Evolutionary conservation across 2,329 filamentous ascomycete genomes (phyloP).

Genomic region (Colletotrichum plurivorum): DNA sequence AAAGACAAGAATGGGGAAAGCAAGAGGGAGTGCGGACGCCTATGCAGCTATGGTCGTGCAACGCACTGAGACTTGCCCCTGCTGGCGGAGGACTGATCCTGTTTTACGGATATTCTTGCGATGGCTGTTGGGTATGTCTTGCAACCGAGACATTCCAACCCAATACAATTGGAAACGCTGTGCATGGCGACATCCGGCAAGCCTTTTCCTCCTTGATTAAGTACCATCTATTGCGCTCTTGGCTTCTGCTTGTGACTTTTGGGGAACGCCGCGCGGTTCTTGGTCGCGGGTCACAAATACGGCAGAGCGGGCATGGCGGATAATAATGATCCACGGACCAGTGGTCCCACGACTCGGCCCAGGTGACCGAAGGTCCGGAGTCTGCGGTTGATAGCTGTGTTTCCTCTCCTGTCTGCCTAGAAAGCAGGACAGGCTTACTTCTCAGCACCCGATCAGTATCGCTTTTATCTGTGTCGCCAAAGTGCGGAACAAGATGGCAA

Average conservation of each 20-base stretch:
- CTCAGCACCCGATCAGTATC: too few species aligned
- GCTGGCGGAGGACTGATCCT: background rate
- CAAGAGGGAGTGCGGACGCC: too few species aligned
- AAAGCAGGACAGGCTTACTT: too few species aligned
- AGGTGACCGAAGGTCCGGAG: too few species aligned
- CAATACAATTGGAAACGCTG: constrained; percentile 6
- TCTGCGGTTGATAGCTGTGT: too few species aligned
- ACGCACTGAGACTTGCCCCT: background rate
- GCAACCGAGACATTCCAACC: constrained; percentile 29
- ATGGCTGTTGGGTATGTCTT: constrained; percentile 3
- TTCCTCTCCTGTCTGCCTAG: too few species aligned
- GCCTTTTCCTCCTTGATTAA: background rate
- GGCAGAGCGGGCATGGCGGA: too few species aligned
- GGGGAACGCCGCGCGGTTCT: background rate
- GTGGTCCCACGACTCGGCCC: too few species aligned
- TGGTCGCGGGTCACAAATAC: too few species aligned
- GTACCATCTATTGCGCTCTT: background rate
- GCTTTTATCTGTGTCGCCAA: too few species aligned
- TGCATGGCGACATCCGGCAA: constrained; percentile 7
- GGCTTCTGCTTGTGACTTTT: background rate
- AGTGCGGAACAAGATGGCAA: background rate
- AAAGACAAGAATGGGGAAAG: too few species aligned
- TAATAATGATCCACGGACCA: too few species aligned
- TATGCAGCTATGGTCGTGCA: background rate
- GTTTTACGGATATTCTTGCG: background rate